Evolutionary conservation across 2,329 filamentous ascomycete species (phyloP).

Genomic region (Fusarium armeniacum): DNA sequence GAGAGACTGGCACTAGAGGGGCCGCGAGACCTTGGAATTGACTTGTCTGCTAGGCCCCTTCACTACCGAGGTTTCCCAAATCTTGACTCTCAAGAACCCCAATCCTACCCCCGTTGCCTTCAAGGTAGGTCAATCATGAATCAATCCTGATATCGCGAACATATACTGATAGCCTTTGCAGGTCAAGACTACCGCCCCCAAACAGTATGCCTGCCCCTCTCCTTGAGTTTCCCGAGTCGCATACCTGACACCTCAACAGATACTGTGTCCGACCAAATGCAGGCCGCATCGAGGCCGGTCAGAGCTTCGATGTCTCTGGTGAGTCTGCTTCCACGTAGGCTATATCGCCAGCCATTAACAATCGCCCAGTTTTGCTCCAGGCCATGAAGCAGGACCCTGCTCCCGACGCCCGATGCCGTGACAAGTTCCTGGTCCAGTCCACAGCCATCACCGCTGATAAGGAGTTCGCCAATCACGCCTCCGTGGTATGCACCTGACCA

Average conservation of each 20-base stretch:
- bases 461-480: constrained; percentile 83
- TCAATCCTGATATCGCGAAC: not conserved
- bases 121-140: constrained; percentile 68
- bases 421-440: constrained; percentile 98
- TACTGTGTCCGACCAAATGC: constrained; percentile 99
- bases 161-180: constrained; percentile 56
- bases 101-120: constrained; percentile 75
- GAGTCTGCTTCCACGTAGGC: constrained; percentile 50
- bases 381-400: constrained; percentile 97
- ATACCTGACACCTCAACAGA: constrained; percentile 63
- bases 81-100: constrained; percentile 74
- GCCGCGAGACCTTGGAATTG: constrained; percentile 32
- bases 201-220: constrained; percentile 77
- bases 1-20: constrained; percentile 11
- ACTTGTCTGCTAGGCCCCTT: constrained; percentile 69
- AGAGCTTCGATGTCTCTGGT: constrained; percentile 94
- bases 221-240: constrained; percentile 18
- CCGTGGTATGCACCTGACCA: constrained; percentile 74
- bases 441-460: constrained; percentile 86
- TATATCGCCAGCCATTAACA: constrained; percentile 28
- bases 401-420: constrained; percentile 87
- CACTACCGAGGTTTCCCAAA: constrained; percentile 74
- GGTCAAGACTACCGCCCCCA: constrained; percentile 99
- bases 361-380: constrained; percentile 83
- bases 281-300: constrained; percentile 91